Conservation (phyloP, 768 basidiomycete genomes). For the Saitozyma sp. region DNA sequence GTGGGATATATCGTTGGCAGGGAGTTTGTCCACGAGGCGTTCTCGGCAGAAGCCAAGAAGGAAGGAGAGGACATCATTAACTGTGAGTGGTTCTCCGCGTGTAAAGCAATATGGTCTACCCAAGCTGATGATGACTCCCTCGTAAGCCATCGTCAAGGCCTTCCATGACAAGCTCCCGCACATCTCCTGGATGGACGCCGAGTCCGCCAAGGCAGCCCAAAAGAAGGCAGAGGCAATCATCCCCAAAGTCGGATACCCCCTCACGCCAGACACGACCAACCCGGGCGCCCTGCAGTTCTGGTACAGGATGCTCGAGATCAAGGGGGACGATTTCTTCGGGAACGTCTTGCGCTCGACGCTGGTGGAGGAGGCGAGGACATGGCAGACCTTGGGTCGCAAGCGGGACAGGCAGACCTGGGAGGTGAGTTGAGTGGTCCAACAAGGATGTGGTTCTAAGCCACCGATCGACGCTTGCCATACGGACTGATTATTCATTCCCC, state of each 20-base stretch:
- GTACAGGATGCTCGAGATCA: conserved; percentile 67
- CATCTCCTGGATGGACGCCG: conserved; percentile 88
- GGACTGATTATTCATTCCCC: background rate
- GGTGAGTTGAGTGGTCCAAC: conserved; percentile 57
- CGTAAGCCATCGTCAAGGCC: conserved; percentile 65
- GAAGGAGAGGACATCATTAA: conserved; percentile 81
- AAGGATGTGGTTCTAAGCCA: background rate
- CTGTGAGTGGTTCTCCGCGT: conserved; percentile 54
- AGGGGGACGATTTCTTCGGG: conserved; percentile 73
- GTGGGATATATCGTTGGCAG: conserved; percentile 88
- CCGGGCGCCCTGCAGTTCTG: conserved; percentile 70
- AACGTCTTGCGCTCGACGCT: conserved; percentile 68
- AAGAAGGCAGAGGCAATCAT: conserved; percentile 82
- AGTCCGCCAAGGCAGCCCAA: conserved; percentile 75
- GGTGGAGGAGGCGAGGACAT: conserved; percentile 66
- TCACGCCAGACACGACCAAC: conserved; percentile 76
- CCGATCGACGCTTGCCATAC: background rate
- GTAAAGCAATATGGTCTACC: too few species aligned
- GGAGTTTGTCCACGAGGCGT: conserved; percentile 64
- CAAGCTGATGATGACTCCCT: conserved; percentile 8
- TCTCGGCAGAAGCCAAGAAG: conserved; percentile 66
- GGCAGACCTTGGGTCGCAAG: conserved; percentile 70
- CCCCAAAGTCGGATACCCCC: conserved; percentile 90
- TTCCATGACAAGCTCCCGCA: conserved; percentile 74
- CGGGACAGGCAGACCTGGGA: conserved; percentile 78